Conservation (phyloP, 2,329 filamentous ascomycete genomes). For the Purpureocillium lavendulum region DNA sequence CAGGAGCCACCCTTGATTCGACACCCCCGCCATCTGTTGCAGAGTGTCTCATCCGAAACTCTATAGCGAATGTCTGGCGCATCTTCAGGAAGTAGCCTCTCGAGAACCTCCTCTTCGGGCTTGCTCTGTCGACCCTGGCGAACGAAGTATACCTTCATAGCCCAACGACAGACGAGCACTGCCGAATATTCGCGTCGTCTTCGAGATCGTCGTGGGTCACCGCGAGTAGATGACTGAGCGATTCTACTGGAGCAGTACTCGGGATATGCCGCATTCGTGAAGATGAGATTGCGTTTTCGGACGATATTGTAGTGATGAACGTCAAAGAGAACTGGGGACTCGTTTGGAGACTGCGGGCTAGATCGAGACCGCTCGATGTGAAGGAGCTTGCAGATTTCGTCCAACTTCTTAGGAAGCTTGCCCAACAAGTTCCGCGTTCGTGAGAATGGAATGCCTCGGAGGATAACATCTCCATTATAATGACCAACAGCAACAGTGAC, state of each 20-base stretch:
- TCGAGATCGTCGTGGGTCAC: conserved; percentile 13
- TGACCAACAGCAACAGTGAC: conserved; percentile 32
- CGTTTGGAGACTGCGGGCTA: conserved; percentile 6
- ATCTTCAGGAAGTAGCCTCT: conserved; percentile 21
- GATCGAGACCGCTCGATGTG: conserved; percentile 27
- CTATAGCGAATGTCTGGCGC: conserved; percentile 19
- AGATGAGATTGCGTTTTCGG: conserved; percentile 31
- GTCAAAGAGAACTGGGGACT: conserved; percentile 32
- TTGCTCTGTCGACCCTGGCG: conserved; percentile 12
- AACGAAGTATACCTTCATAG: conserved; percentile 19
- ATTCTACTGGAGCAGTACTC: conserved; percentile 15
- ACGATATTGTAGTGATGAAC: conserved; percentile 29
- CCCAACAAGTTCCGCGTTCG: conserved; percentile 25
- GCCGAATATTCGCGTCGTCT: no score
- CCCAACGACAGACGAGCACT: conserved; percentile 44
- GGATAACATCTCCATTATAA: conserved; percentile 9
- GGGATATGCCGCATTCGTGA: conserved; percentile 48
- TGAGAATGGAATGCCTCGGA: conserved; percentile 30
- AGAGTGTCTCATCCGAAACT: conserved; percentile 20
- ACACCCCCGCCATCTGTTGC: conserved; percentile 22
- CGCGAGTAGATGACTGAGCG: not conserved
- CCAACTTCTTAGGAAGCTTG: conserved; percentile 27
- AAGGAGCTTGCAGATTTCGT: conserved; percentile 33
- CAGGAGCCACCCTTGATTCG: conserved; percentile 23
- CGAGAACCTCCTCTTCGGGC: conserved; percentile 26